These are phyloP conservation scores for Rhododendron williamsianum DNA, from an alignment of 148 eudicot species.

Conservation along the genomic window DNA sequence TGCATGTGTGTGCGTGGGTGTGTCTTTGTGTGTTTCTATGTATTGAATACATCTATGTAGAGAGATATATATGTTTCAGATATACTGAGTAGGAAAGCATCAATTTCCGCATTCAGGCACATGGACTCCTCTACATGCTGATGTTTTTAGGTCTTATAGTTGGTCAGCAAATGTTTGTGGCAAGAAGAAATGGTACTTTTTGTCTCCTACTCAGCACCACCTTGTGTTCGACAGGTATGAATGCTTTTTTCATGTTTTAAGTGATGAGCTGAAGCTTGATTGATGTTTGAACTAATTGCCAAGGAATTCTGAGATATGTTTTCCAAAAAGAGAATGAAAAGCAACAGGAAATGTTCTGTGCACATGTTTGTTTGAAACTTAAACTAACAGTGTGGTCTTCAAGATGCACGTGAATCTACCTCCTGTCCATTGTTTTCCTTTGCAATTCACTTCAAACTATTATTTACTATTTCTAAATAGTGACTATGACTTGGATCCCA, in stretches of 20 bases:
- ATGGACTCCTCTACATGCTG: conserved; percentile 99
- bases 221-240: conserved; percentile 88
- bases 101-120: conserved; percentile 57
- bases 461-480: background rate
- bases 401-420: background rate
- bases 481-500: background rate
- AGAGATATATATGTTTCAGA: background rate
- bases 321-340: background rate
- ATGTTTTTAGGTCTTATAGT: conserved; percentile 96
- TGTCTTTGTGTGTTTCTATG: background rate
- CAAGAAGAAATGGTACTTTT: conserved; percentile 79
- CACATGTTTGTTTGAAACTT: background rate
- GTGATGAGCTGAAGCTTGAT: background rate
- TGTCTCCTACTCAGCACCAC: conserved; percentile 71
- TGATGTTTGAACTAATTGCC: background rate
- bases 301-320: background rate
- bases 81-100: conserved; percentile 3
- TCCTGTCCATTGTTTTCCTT: background rate
- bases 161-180: conserved; percentile 99
- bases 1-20: background rate
- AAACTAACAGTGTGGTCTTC: background rate
- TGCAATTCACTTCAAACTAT: background rate
- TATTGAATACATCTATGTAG: background rate
- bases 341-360: background rate
- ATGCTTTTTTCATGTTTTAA: conserved; percentile 1